phyloP scores from a whole-genome alignment of 2,329 filamentous ascomycete species.

The Aspergillus sp. region DNA sequence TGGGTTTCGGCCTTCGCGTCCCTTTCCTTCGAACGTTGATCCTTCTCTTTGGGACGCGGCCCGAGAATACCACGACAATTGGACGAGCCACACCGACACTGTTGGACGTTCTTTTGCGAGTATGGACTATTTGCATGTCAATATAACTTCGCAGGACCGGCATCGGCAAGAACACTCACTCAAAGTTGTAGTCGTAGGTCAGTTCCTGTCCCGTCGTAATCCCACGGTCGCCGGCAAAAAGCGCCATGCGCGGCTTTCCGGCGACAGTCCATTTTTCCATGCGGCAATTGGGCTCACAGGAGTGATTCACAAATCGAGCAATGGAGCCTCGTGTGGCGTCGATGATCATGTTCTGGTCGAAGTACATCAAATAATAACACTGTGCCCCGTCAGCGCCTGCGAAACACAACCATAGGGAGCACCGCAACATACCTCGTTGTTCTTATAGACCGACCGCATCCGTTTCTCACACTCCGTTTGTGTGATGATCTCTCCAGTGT shows the following conservation, averaged over 20 bases:
- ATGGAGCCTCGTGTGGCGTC: conserved; percentile 95
- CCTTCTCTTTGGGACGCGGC: conserved; percentile 53
- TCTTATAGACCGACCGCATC: conserved; percentile 90
- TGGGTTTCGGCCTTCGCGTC: conserved; percentile 24
- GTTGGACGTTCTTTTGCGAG: conserved; percentile 62
- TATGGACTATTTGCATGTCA: conserved; percentile 45
- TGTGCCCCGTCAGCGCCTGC: conserved; percentile 36
- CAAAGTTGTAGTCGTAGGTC: conserved; percentile 86
- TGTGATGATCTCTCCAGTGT: conserved; percentile 96
- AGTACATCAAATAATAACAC: conserved; percentile 99
- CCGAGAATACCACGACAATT: conserved; percentile 64
- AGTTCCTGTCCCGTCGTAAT: conserved; percentile 95
- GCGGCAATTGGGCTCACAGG: conserved; percentile 90
- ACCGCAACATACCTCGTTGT: conserved; percentile 71
- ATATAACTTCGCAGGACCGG: neutral
- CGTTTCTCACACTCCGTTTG: conserved; percentile 89
- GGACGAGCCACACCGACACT: conserved; percentile 61
- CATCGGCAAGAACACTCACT: conserved; percentile 44
- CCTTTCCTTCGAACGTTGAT: conserved; percentile 32
- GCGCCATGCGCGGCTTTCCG: conserved; percentile 90
- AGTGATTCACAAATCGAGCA: conserved; percentile 97
- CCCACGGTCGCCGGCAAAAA: conserved; percentile 86
- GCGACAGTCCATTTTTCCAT: conserved; percentile 98
- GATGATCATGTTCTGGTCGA: conserved; percentile 98
- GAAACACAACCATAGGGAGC: neutral